A percentile compares a stretch with the other conserved stretches of the same genome.
phyloP scores from a whole-genome alignment of 768 basidiomycete species.

The Kwoniella bestiolae region DNA sequence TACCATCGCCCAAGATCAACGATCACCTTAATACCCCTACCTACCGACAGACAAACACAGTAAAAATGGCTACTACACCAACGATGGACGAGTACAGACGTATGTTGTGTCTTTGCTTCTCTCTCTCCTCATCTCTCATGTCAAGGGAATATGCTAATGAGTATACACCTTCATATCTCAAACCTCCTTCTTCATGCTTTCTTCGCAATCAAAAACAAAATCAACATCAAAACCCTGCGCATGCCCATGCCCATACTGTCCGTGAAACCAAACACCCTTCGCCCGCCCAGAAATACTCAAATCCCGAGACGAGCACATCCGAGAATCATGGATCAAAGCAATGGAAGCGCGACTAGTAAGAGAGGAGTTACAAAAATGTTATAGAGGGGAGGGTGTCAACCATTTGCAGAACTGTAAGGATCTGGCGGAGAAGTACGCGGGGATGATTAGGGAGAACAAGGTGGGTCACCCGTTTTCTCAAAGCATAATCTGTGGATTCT shows the following conservation, averaged over 20 bases:
- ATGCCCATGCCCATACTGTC: too few species aligned
- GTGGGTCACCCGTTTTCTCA: conserved; percentile 62
- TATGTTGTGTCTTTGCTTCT: conserved; percentile 16
- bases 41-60: background rate
- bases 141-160: background rate
- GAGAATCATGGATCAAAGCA: conserved; percentile 90
- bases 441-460: conserved; percentile 77
- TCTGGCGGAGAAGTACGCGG: conserved; percentile 77
- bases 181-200: too few species aligned
- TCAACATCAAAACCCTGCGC: too few species aligned
- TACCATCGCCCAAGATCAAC: background rate
- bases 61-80: conserved; percentile 34
- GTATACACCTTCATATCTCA: too few species aligned
- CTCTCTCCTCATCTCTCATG: background rate
- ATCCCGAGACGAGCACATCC: conserved; percentile 71
- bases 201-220: background rate
- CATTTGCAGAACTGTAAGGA: conserved; percentile 86
- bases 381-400: conserved; percentile 87
- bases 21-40: background rate
- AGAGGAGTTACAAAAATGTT: conserved; percentile 87
- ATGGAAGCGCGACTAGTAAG: conserved; percentile 91
- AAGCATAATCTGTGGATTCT: too few species aligned
- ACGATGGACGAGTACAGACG: conserved; percentile 42
- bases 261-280: too few species aligned
- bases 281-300: conserved; percentile 28